A percentile compares a stretch with the other conserved stretches of the same genome.
Conservation (phyloP, 495 filamentous ascomycete genomes). For the Penicillium cinerascens region DNA sequence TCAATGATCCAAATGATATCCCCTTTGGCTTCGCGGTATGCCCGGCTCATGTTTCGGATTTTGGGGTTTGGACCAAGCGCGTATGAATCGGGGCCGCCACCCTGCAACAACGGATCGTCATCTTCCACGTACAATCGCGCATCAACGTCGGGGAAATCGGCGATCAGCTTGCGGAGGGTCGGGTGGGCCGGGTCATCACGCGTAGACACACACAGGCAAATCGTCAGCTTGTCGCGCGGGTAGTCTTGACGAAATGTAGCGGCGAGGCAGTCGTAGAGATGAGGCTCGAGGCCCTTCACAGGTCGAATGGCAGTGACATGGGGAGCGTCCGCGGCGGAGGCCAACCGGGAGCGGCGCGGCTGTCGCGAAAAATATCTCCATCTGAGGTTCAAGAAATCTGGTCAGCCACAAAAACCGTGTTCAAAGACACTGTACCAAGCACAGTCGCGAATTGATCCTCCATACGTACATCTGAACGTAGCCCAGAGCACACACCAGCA, state of each 20-base stretch:
- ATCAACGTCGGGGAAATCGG: slow-evolving; percentile 70
- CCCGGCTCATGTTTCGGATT: slow-evolving; percentile 93
- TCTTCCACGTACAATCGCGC: slow-evolving; percentile 77
- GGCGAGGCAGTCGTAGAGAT: slow-evolving; percentile 90
- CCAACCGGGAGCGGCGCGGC: slow-evolving; percentile 33
- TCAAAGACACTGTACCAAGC: background rate
- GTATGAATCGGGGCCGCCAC: slow-evolving; percentile 43
- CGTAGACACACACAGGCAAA: slow-evolving; percentile 78
- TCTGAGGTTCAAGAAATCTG: slow-evolving; percentile 26
- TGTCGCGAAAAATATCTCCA: slow-evolving; percentile 42
- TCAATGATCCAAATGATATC: slow-evolving; percentile 95
- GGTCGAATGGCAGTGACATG: slow-evolving; percentile 91
- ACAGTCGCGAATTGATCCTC: background rate
- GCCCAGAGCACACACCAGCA: slow-evolving; percentile 55
- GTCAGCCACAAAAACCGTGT: background rate
- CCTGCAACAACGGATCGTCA: slow-evolving; percentile 71
- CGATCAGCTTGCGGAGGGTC: slow-evolving; percentile 63
- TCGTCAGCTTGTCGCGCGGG: slow-evolving; percentile 69
- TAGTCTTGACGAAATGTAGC: slow-evolving; percentile 84
- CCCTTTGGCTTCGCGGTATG: slow-evolving; percentile 88
- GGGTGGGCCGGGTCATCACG: slow-evolving; percentile 76
- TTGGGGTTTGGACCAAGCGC: slow-evolving; percentile 94
- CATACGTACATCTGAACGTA: slow-evolving; percentile 55
- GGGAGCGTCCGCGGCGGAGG: slow-evolving; percentile 46
- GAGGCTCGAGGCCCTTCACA: slow-evolving; percentile 85